Conservation (phyloP, 306 rosid genomes). For the Gynostemma pentaphyllum region DNA sequence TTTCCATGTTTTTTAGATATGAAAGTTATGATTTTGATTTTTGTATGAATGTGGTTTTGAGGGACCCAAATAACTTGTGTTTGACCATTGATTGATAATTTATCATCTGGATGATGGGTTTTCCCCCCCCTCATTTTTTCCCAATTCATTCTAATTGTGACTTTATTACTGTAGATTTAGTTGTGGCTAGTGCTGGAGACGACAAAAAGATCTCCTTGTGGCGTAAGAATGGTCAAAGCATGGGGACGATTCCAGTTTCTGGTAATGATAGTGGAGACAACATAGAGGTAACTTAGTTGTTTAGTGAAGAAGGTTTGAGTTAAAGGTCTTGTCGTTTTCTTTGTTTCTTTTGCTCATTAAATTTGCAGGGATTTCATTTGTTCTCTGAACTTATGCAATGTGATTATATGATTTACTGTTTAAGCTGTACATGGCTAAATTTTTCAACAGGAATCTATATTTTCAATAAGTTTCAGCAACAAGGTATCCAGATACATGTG, state of each 20-base stretch:
- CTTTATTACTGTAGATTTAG: constrained; percentile 52
- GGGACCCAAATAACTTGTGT: background rate
- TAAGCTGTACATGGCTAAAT: background rate
- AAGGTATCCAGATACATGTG: constrained; percentile 90
- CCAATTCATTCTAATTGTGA: too few species aligned
- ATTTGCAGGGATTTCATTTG: background rate
- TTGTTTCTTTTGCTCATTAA: background rate
- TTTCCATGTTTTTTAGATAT: background rate
- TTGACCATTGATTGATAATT: background rate
- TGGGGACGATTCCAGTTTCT: constrained; percentile 89
- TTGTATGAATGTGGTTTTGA: background rate
- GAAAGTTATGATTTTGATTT: background rate
- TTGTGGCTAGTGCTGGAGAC: constrained; percentile 96
- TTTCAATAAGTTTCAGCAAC: constrained; percentile 84
- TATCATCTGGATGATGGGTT: background rate
- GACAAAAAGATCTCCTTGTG: constrained; percentile 88
- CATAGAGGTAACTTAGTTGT: constrained; percentile 45
- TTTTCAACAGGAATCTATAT: constrained; percentile 60
- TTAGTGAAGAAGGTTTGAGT: background rate
- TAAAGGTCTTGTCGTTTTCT: background rate
- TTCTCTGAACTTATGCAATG: background rate
- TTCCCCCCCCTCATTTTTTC: background rate
- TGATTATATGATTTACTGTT: background rate
- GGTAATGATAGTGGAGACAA: constrained; percentile 70
- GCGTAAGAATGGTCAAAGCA: constrained; percentile 80